Evolutionary conservation across 2,329 filamentous ascomycete species (phyloP).

Genomic region (Cytospora leucostoma): DNA sequence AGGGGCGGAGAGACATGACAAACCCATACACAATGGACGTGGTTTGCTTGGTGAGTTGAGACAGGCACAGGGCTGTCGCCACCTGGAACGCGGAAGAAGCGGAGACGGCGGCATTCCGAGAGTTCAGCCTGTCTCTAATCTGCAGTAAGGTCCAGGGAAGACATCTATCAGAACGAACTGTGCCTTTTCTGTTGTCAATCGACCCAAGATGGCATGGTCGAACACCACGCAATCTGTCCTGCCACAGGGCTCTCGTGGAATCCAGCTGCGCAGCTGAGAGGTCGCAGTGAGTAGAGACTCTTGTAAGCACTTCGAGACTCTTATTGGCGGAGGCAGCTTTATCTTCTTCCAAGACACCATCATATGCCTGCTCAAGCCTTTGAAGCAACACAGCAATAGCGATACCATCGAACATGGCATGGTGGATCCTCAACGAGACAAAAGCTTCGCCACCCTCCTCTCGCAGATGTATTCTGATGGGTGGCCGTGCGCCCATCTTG

Average conservation of each 20-base stretch:
- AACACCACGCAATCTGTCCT: constrained; percentile 17
- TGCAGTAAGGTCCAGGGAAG: constrained; percentile 17
- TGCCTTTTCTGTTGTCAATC: constrained; percentile 12
- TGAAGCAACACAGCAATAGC: constrained; percentile 26
- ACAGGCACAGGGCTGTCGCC: constrained; percentile 29
- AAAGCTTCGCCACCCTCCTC: constrained; percentile 14
- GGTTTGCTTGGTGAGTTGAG: constrained; percentile 23
- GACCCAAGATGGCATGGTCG: constrained; percentile 11
- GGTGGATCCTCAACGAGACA: constrained; percentile 31
- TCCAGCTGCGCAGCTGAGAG: constrained; percentile 9
- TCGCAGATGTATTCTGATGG: constrained; percentile 20
- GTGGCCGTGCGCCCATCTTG: constrained; percentile 22
- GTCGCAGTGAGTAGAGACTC: constrained; percentile 14
- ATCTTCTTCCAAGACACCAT: neutral
- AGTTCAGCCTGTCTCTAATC: constrained; percentile 22
- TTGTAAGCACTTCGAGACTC: constrained; percentile 15
- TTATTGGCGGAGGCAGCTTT: neutral
- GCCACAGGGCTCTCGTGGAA: constrained; percentile 12
- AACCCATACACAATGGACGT: constrained; percentile 29
- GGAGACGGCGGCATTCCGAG: constrained; percentile 12
- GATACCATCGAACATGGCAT: constrained; percentile 31
- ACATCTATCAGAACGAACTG: constrained; percentile 8
- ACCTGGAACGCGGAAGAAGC: constrained; percentile 29
- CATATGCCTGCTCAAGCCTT: constrained; percentile 28
- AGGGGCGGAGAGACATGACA: constrained; percentile 29